Evolutionary conservation across 2,329 filamentous ascomycete genomes (phyloP).

Genomic region (Bipolaris gigantea): DNA sequence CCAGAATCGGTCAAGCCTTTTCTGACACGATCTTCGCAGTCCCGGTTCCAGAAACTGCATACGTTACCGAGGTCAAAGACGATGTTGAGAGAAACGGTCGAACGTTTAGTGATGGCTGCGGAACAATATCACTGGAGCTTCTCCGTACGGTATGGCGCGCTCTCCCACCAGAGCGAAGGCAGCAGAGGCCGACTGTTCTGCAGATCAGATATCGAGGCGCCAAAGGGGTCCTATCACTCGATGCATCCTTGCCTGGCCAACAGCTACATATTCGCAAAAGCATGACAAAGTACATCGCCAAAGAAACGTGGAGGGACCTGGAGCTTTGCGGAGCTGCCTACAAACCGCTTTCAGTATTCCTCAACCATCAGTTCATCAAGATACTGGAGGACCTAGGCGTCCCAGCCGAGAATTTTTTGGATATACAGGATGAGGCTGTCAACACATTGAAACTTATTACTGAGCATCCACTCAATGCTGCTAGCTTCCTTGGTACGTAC

Average conservation of each 20-base stretch:
- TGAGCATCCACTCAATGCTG: constrained; percentile 61
- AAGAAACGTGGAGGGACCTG: constrained; percentile 54
- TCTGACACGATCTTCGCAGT: constrained; percentile 75
- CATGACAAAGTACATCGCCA: constrained; percentile 75
- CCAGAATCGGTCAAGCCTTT: constrained; percentile 69
- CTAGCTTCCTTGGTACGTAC: constrained; percentile 59
- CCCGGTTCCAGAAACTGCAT: constrained; percentile 55
- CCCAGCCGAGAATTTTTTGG: constrained; percentile 60
- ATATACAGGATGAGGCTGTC: constrained; percentile 66
- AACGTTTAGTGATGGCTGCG: constrained; percentile 79
- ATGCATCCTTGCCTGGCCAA: constrained; percentile 60
- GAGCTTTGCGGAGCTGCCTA: constrained; percentile 73
- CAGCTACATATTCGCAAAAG: constrained; percentile 66
- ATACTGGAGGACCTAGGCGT: constrained; percentile 79
- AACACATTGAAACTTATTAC: constrained; percentile 62
- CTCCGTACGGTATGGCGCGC: constrained; percentile 61
- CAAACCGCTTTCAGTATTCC: constrained; percentile 66
- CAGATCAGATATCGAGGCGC: constrained; percentile 75
- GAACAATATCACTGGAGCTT: constrained; percentile 67
- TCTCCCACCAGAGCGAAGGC: constrained; percentile 51
- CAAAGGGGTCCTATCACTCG: constrained; percentile 65
- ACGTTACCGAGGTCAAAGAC: constrained; percentile 42
- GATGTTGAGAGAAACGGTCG: constrained; percentile 61
- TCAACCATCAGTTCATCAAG: constrained; percentile 83
- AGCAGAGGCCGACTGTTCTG: constrained; percentile 48